A percentile compares a stretch with the other conserved stretches of the same genome.
Conservation (phyloP, 2,329 filamentous ascomycete genomes). For the Arthrinium phaeospermum region DNA sequence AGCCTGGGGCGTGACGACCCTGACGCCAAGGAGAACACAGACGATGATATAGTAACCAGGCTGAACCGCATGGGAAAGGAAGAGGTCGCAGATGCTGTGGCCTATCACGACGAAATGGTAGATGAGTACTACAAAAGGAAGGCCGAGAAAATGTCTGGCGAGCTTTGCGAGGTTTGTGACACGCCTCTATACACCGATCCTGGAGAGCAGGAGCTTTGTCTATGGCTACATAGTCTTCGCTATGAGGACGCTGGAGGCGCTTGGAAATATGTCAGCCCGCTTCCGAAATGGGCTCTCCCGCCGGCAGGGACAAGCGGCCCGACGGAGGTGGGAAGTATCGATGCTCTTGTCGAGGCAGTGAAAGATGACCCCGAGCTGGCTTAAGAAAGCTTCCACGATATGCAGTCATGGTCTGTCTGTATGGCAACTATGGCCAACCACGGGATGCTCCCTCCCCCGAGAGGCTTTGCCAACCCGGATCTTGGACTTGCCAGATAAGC, state of each 20-base stretch:
- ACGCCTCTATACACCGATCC: conserved; percentile 95
- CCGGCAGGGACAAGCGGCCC: conserved; percentile 76
- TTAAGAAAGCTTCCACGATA: conserved; percentile 23
- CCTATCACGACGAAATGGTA: conserved; percentile 94
- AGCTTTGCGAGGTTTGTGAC: conserved; percentile 79
- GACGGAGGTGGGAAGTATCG: conserved; percentile 66
- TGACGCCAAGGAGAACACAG: conserved; percentile 72
- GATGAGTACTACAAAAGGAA: conserved; percentile 88
- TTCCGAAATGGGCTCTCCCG: conserved; percentile 88
- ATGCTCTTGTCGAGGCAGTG: conserved; percentile 63
- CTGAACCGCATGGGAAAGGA: conserved; percentile 92
- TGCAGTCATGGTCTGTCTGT: background rate
- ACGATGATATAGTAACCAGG: conserved; percentile 88
- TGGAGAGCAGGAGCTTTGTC: conserved; percentile 84
- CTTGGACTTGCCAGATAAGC: conserved; percentile 8
- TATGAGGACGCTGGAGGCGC: conserved; percentile 84
- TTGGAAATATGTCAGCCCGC: conserved; percentile 86
- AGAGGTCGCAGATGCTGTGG: conserved; percentile 86
- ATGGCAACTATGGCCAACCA: background rate
- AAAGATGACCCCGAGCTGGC: conserved; percentile 50
- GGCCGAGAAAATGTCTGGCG: conserved; percentile 91
- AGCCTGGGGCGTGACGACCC: conserved; percentile 72
- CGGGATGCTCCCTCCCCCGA: background rate
- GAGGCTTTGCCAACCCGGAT: background rate
- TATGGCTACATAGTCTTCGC: conserved; percentile 90